phyloP scores from a whole-genome alignment of 331 rosid species.

The Prunus yedoensis region DNA sequence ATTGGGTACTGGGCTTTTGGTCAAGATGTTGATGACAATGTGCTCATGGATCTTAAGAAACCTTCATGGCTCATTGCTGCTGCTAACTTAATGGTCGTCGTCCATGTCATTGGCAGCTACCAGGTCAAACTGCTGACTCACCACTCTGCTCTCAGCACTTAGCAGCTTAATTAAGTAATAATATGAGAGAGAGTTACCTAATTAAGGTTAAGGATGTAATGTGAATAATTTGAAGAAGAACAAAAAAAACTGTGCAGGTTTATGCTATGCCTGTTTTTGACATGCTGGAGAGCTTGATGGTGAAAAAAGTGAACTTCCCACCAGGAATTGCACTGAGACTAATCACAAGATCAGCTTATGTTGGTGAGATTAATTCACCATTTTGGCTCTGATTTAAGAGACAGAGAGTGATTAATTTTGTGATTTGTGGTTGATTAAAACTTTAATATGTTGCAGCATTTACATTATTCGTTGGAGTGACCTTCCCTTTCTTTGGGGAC shows the following conservation, averaged over 20 bases:
- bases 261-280: conserved; percentile 89
- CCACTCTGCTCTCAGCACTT: background rate
- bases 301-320: conserved; percentile 52
- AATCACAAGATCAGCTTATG: conserved; percentile 68
- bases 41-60: conserved; percentile 55
- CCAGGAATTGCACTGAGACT: conserved; percentile 72
- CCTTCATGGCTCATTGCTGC: conserved; percentile 89
- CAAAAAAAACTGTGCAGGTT: conserved; percentile 43
- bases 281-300: conserved; percentile 67
- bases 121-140: conserved; percentile 46
- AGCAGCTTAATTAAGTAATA: too few species aligned
- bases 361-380: conserved; percentile 47
- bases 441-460: conserved; percentile 49
- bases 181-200: too few species aligned
- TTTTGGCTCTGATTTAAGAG: too few species aligned
- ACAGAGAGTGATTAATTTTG: background rate
- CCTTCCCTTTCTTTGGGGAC: conserved; percentile 96
- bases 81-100: conserved; percentile 93
- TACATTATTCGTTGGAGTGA: conserved; percentile 71
- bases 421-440: background rate
- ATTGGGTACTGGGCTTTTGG: conserved; percentile 90
- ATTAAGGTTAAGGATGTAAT: background rate
- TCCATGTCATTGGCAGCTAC: conserved; percentile 90
- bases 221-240: background rate
- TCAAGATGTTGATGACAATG: conserved; percentile 72